A percentile compares a stretch with the other conserved stretches of the same genome.
phyloP scores from a whole-genome alignment of 768 basidiomycete species.

The Scleroderma bovista region DNA sequence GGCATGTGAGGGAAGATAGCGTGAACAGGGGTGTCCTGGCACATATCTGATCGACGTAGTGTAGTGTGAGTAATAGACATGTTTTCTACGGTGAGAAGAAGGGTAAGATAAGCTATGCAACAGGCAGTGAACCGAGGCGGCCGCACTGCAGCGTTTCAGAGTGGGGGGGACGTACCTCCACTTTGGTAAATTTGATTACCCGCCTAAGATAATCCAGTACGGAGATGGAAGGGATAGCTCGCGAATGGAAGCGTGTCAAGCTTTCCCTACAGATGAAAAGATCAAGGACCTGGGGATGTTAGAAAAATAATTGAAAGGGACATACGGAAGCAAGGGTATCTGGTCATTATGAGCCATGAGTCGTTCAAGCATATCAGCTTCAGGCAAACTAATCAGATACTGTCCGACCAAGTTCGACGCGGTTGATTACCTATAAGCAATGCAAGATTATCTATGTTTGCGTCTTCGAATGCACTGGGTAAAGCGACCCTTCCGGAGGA shows the following conservation, averaged over 20 bases:
- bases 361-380: conserved; percentile 95
- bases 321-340: conserved; percentile 84
- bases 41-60: conserved; percentile 94
- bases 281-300: conserved; percentile 15
- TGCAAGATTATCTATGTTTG: conserved; percentile 76
- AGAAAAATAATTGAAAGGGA: conserved; percentile 12
- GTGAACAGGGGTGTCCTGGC: conserved; percentile 83
- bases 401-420: conserved; percentile 15
- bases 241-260: conserved; percentile 94
- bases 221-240: conserved; percentile 81
- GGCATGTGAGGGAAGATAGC: conserved; percentile 92
- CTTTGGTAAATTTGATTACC: conserved; percentile 91
- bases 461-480: conserved; percentile 80
- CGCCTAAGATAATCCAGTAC: conserved; percentile 91
- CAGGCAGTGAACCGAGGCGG: conserved; percentile 6
- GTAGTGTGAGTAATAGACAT: conserved; percentile 75
- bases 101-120: background rate
- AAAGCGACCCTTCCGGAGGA: conserved; percentile 70
- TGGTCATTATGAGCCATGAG: conserved; percentile 94
- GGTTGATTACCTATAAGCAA: conserved; percentile 74
- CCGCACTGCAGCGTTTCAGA: background rate
- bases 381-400: conserved; percentile 16
- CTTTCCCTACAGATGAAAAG: conserved; percentile 53
- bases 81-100: conserved; percentile 46
- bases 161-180: conserved; percentile 60